Percentiles rank a stretch among this genome's conserved stretches.
These are phyloP conservation scores for Herpetomonas tarakana DNA, from an alignment of 208 protist genomes.

Conservation along the genomic window DNA sequence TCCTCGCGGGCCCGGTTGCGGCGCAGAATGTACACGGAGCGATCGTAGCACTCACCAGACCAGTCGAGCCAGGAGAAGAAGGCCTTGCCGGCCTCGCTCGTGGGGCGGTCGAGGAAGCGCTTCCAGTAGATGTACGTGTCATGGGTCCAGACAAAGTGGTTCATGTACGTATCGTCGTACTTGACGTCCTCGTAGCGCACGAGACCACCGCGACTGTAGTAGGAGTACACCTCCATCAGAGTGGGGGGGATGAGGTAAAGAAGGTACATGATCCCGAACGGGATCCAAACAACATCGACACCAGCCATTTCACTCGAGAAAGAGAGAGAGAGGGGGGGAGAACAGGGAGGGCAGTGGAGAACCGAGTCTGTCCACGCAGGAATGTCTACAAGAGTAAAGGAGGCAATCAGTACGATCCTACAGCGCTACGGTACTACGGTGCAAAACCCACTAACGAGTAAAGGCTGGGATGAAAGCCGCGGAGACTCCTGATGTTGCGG, in stretches of 20 bases:
- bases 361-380: no score
- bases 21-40: conserved; percentile 74
- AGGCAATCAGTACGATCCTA: no score
- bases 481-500: no score
- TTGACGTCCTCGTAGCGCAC: conserved; percentile 82
- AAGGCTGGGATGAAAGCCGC: no score
- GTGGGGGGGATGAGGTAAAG: conserved; percentile 87
- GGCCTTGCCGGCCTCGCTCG: conserved; percentile 77
- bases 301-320: conserved; percentile 52
- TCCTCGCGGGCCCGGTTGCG: conserved; percentile 68
- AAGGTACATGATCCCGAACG: conserved; percentile 85
- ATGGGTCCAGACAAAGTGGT: conserved; percentile 51
- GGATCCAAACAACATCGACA: conserved; percentile 78
- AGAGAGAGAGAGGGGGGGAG: background rate
- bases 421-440: no score
- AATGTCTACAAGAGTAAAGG: no score
- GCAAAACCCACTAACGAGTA: no score
- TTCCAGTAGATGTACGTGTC: conserved; percentile 86
- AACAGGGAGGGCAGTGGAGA: background rate
- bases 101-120: conserved; percentile 83
- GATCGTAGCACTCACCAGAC: conserved; percentile 84
- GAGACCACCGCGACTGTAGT: conserved; percentile 86
- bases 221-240: conserved; percentile 89
- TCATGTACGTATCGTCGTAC: conserved; percentile 81
- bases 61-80: conserved; percentile 90